Percentiles rank a stretch among this genome's conserved stretches.
Conservation (phyloP, 495 filamentous ascomycete species). For the Chaetomium fimeti region DNA sequence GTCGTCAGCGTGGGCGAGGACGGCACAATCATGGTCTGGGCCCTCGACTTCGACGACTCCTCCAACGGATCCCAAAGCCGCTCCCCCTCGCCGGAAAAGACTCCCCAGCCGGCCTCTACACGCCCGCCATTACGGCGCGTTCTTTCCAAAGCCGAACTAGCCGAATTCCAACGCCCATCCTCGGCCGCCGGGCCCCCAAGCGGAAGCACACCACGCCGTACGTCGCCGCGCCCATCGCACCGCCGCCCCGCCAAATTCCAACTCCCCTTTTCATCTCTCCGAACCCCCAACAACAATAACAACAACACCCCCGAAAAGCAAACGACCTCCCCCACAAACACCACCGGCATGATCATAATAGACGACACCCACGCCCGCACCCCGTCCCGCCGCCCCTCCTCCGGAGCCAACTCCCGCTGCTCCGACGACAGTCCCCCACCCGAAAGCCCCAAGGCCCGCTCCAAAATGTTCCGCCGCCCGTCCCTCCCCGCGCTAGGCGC, state of each 20-base stretch:
- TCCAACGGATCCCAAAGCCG: conserved; percentile 36
- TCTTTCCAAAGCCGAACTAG: conserved; percentile 72
- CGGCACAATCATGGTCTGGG: conserved; percentile 85
- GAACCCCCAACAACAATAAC: conserved; percentile 29
- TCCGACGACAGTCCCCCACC: conserved; percentile 47
- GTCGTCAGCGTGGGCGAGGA: conserved; percentile 78
- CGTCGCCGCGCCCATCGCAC: conserved; percentile 58
- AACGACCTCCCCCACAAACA: conserved; percentile 35
- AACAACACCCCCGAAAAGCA: conserved; percentile 23
- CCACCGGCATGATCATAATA: conserved; percentile 31
- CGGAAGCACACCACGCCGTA: conserved; percentile 50
- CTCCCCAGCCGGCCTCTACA: conserved; percentile 46
- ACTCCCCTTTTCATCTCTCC: conserved; percentile 31
- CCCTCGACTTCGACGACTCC: conserved; percentile 51
- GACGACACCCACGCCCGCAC: conserved; percentile 34
- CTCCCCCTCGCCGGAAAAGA: conserved; percentile 54
- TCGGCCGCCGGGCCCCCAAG: conserved; percentile 19
- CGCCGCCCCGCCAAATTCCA: conserved; percentile 44
- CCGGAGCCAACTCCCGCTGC: conserved; percentile 31
- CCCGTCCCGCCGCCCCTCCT: conserved; percentile 42
- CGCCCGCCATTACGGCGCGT: conserved; percentile 69
- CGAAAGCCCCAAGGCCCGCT: conserved; percentile 40
- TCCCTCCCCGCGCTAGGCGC: conserved; percentile 61
- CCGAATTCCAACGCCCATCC: conserved; percentile 68
- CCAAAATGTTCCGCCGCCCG: conserved; percentile 44